Conservation (phyloP, 805 yeast species). For the Dipodascus geniculatus region DNA sequence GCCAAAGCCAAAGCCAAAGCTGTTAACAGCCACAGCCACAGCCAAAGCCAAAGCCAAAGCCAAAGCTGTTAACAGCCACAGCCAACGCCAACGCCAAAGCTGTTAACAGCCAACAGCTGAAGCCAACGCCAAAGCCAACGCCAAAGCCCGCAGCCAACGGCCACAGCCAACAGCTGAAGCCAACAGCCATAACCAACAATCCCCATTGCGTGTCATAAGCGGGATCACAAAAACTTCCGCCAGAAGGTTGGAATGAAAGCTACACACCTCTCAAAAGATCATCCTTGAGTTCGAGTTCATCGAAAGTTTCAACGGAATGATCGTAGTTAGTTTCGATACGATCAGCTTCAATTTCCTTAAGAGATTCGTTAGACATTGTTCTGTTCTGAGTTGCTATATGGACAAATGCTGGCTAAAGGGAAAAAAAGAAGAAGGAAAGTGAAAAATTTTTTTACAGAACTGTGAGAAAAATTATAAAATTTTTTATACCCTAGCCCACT, state of each 20-base stretch:
- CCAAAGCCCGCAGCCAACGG: too few relatives aligned
- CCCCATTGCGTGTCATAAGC: neutral
- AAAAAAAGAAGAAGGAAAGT: neutral
- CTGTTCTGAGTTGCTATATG: neutral
- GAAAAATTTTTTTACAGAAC: neutral
- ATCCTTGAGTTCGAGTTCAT: constrained; percentile 63
- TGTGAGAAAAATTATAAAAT: neutral
- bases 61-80: neutral
- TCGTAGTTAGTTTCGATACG: constrained; percentile 93
- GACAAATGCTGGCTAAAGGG: neutral
- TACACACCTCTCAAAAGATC: constrained; percentile 50
- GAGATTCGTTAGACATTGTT: constrained; percentile 25
- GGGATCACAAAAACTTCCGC: constrained; percentile 9
- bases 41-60: constrained; percentile 13
- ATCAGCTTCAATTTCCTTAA: constrained; percentile 65
- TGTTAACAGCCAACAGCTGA: neutral
- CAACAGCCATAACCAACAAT: neutral
- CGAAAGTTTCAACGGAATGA: constrained; percentile 68
- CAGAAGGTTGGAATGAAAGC: too few relatives aligned
- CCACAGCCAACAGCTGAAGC: too few relatives aligned
- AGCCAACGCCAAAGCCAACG: neutral
- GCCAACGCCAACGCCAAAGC: neutral
- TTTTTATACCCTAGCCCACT: neutral
- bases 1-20: neutral
- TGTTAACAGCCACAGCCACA: too few relatives aligned